Percentiles rank a stretch among this genome's conserved stretches.
These are phyloP conservation scores for Didymella lethalis DNA, from an alignment of 2,329 filamentous ascomycete species.

Conservation along the genomic window DNA sequence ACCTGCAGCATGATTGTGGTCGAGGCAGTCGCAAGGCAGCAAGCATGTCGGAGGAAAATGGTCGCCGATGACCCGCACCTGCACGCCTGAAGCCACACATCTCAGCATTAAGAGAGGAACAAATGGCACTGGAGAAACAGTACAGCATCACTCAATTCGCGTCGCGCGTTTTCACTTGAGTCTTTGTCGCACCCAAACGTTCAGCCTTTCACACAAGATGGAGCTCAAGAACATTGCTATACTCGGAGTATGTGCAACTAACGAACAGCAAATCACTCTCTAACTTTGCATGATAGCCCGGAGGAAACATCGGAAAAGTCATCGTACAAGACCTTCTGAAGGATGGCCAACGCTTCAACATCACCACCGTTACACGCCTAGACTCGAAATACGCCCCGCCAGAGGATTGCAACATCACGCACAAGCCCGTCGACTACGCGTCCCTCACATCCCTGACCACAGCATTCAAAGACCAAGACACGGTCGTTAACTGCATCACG, in stretches of 20 bases:
- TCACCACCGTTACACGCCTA: conserved; percentile 43
- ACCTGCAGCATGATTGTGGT: conserved; percentile 1
- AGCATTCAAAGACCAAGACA: conserved; percentile 63
- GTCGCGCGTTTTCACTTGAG: background rate
- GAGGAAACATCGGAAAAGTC: conserved; percentile 45
- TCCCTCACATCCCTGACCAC: conserved; percentile 38
- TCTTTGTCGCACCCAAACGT: no score
- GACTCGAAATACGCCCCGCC: conserved; percentile 32
- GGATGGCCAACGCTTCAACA: conserved; percentile 28
- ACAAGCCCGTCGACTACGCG: conserved; percentile 36
- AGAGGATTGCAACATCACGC: conserved; percentile 25
- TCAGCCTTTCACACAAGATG: conserved; percentile 27
- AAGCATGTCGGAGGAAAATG: background rate
- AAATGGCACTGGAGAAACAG: background rate
- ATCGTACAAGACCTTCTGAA: conserved; percentile 42
- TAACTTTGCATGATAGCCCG: conserved; percentile 30
- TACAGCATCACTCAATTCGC: background rate
- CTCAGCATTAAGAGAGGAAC: background rate
- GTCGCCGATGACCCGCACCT: background rate
- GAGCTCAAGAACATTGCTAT: conserved; percentile 48
- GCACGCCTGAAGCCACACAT: conserved; percentile 3
- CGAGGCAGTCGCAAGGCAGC: conserved; percentile 11
- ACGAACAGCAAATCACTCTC: background rate
- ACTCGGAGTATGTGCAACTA: conserved; percentile 41
- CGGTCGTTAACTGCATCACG: conserved; percentile 59